Evolutionary conservation across 345 rosid species (phyloP).

Genomic region (Citrus mangshanensis): DNA sequence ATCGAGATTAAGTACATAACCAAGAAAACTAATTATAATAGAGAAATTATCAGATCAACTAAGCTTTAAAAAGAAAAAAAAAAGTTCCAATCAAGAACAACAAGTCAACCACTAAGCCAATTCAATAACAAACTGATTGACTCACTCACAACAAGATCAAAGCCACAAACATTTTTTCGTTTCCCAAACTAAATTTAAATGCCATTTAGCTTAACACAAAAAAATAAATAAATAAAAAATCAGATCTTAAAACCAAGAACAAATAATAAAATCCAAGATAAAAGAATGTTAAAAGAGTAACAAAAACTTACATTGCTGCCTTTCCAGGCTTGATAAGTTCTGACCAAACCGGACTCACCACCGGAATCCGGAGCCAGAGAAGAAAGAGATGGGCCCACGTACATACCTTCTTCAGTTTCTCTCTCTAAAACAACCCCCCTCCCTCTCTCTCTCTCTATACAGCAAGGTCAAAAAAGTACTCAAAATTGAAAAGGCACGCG

Average conservation of each 20-base stretch:
- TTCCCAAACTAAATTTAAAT: neutral
- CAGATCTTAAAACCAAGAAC: constrained; percentile 32
- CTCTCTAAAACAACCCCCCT: neutral
- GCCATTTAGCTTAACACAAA: neutral
- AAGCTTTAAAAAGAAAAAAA: neutral
- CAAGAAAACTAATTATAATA: neutral
- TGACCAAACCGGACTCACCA: constrained; percentile 36
- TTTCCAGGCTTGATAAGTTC: constrained; percentile 74
- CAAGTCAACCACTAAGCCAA: neutral
- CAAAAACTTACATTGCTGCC: constrained; percentile 65
- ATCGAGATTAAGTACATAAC: neutral
- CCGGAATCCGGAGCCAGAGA: constrained; percentile 25
- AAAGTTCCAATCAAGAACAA: neutral
- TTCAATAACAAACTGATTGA: neutral
- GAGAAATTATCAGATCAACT: neutral
- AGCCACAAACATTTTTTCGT: neutral
- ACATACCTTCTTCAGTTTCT: constrained; percentile 23
- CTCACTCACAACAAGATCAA: neutral
- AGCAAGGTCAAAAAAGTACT: neutral
- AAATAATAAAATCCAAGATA: neutral
- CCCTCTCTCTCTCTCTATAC: neutral
- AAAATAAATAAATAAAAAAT: neutral
- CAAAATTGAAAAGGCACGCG: neutral
- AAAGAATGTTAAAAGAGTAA: neutral
- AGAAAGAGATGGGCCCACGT: constrained; percentile 35